These are phyloP conservation scores for Leishmania guyanensis DNA, from an alignment of 208 protist species.

Conservation along the genomic window DNA sequence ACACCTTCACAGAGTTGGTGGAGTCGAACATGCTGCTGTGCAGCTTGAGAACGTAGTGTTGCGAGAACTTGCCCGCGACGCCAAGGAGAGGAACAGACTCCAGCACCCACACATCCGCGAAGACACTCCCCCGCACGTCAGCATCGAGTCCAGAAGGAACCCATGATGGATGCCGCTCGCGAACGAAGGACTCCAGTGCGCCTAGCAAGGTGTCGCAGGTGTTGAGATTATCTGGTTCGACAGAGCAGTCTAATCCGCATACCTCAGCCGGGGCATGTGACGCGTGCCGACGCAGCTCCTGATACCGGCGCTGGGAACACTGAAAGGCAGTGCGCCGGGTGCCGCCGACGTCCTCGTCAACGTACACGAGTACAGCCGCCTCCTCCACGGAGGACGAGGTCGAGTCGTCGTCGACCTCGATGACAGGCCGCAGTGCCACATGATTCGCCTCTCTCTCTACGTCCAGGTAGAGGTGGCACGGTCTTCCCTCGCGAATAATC, in stretches of 20 bases:
- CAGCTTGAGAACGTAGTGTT: conserved; percentile 84
- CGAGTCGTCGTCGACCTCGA: conserved; percentile 31
- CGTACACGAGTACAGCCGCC: conserved; percentile 13
- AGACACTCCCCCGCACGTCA: neutral
- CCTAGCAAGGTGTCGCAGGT: conserved; percentile 45
- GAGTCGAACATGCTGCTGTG: conserved; percentile 44
- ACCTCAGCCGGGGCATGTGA: conserved; percentile 18
- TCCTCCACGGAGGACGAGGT: conserved; percentile 23
- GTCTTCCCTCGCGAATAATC: conserved; percentile 67
- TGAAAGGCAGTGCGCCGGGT: conserved; percentile 11
- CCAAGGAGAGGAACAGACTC: conserved; percentile 36
- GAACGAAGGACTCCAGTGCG: conserved; percentile 53
- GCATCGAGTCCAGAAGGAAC: neutral
- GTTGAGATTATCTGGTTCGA: conserved; percentile 41
- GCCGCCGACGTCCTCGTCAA: conserved; percentile 5
- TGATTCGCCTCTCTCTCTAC: conserved; percentile 73
- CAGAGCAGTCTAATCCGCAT: conserved; percentile 54
- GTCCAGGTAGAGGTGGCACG: conserved; percentile 88
- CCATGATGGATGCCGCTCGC: conserved; percentile 32
- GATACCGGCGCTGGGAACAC: conserved; percentile 17
- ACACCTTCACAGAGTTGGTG: conserved; percentile 47
- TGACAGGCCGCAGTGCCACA: conserved; percentile 20
- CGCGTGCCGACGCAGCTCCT: conserved; percentile 16
- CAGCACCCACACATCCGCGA: conserved; percentile 55
- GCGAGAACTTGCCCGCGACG: conserved; percentile 66